Percentiles rank a stretch among this genome's conserved stretches.
These are phyloP conservation scores for Citrus sp. DNA, from an alignment of 345 rosid genomes.

Conservation along the genomic window DNA sequence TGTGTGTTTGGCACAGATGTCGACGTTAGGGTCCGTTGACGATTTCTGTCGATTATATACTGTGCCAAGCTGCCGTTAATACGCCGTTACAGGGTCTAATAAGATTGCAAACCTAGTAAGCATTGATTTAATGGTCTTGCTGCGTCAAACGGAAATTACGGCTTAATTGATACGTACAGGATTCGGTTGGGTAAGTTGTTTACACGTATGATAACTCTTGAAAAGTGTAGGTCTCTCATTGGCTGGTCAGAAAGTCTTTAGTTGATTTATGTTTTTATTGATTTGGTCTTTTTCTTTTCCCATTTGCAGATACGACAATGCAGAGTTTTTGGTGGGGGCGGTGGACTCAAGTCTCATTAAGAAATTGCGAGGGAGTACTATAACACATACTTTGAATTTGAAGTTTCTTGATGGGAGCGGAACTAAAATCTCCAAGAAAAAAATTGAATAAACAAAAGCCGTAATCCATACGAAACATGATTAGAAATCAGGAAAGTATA, in stretches of 20 bases:
- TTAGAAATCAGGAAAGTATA: neutral
- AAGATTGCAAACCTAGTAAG: too few species aligned
- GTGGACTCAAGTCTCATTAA: neutral
- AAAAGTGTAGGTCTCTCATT: neutral
- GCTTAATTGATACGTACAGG: neutral
- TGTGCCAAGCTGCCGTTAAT: neutral
- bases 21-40: neutral
- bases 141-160: neutral
- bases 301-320: neutral
- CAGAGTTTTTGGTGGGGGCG: too few species aligned
- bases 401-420: neutral
- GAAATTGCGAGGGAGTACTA: neutral
- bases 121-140: neutral
- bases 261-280: neutral
- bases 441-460: neutral
- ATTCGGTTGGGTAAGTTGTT: neutral
- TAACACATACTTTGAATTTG: neutral
- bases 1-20: neutral
- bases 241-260: neutral
- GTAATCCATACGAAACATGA: neutral
- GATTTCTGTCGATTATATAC: too few species aligned
- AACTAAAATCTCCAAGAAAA: neutral
- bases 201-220: neutral
- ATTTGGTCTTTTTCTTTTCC: neutral
- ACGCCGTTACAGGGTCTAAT: neutral